Evolutionary conservation across 768 basidiomycete species (phyloP), one percentile per base, ranked within the genome.

Genomic region (Auricularia heimuer): DNA sequence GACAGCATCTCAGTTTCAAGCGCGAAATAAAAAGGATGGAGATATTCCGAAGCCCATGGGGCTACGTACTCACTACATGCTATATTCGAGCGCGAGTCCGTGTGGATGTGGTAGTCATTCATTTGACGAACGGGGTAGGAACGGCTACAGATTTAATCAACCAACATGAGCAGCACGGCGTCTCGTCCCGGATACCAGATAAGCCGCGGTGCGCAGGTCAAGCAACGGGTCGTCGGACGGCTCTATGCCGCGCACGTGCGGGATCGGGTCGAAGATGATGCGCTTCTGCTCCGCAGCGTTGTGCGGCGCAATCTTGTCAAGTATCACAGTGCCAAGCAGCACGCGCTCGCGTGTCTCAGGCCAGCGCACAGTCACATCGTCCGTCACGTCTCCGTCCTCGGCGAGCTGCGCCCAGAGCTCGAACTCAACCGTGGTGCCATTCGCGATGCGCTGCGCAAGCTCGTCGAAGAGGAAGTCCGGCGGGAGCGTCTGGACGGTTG

Each of bases 191-290:
- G 67, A 69, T 56, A 68, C 63, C 3, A 70, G 63, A 34, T 70
- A 70, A 4, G 67, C 65, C 42, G 63, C 64, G 16, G 68, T 67
- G 37, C 70, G 65, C 36, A 69, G n/a, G 29, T 69, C 70, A 24
- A 69, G 42, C 34, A 70, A 54, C 3, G 70, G 70, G 56, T 70
- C 70, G 35, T 61, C 69, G 4, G 63, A 65, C 18, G 65, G 64
- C 54, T 69, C 70, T 14, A 70, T 61, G 35, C 70, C 70, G 14
- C 65, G 21, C 3, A 70, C 69, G 37, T 69, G 64, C 6, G 70
- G 68, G 42, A 69, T 62, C 12, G 70, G 70, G 63, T 70, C 69
- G 51, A 66, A 70, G 29, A 70, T 70, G 62, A 70, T 67, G 35
- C 65, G 67, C 61, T 66, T 66, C 61, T 69, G 65, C 61, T 65